Base-by-base conservation (phyloP, 1,284 basidiomycete species). In the Lignosus rhinocerotis region DNA sequence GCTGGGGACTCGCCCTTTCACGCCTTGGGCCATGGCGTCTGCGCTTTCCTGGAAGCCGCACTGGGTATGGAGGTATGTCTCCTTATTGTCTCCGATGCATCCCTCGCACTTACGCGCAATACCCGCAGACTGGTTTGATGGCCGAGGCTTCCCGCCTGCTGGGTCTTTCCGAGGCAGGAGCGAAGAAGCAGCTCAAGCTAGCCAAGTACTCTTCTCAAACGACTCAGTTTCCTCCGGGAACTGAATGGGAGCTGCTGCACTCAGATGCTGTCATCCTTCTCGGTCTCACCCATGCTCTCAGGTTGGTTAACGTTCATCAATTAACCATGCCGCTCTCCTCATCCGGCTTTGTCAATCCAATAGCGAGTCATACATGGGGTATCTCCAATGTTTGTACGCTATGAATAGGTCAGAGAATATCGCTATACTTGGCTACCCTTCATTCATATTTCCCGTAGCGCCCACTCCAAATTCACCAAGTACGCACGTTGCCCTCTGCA, bases 281-380 rank as follows among this genome's bases (percentile, higher is more conserved):
- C 10, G 90, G 87, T 0, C 71, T 92, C 55, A 87, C 85, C 0
- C 80, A 87, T 66, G 88, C 86, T 6, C 72, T 91, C 44, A 85
- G 84, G 88, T 88, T 59, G 38, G 79, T 64, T 11, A 31, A 33
- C 21, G 3, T 53, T 46, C 32, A 19, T 50, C 45, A 36, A 16
- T 53, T 39, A 44, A n/a, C n/a, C n/a, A 44, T 56, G 25, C 3
- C 30, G 34, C 39, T 3, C 16, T 2, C 31, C 42, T 61, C 47
- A 54, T 39, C 36, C 19, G 53, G 31, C 38, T 56, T n/a, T n/a
- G n/a, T n/a, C 53, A 30, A 32, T 16, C 30, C 32, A 61, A 39
- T 54, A 90, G 87, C 60, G 88, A 91, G 72, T 85, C 85, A 1
- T 90, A 90, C 70, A 86, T 84, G 79, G 90, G 89, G 34, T 92